Percentiles rank a stretch among this genome's conserved stretches.
Conservation (phyloP, 345 rosid genomes). For the Ricinus communis region DNA sequence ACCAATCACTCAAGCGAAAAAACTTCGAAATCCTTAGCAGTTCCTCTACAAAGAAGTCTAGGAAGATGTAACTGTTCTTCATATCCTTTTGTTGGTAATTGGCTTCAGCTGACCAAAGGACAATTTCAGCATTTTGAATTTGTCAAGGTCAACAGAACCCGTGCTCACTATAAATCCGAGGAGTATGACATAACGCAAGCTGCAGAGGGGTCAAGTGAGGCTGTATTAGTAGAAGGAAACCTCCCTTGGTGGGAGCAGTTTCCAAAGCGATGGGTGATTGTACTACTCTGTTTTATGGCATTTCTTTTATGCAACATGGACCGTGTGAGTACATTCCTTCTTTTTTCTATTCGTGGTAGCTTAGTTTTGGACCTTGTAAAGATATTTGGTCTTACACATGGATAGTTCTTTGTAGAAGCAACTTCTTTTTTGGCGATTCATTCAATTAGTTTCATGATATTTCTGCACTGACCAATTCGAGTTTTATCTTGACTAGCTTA, state of each 20-base stretch:
- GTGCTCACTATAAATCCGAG: slow-evolving; percentile 81
- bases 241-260: slow-evolving; percentile 76
- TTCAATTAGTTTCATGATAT: slow-evolving; percentile 1
- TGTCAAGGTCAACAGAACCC: slow-evolving; percentile 8
- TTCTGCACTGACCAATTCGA: slow-evolving; percentile 8
- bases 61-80: slow-evolving; percentile 14
- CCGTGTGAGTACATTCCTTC: slow-evolving; percentile 56
- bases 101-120: slow-evolving; percentile 7
- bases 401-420: neutral
- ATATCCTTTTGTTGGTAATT: neutral
- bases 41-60: slow-evolving; percentile 14
- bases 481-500: slow-evolving; percentile 10
- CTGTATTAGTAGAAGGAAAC: slow-evolving; percentile 46
- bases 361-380: neutral
- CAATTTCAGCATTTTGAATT: neutral
- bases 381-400: neutral
- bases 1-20: slow-evolving; percentile 27
- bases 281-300: slow-evolving; percentile 75
- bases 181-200: slow-evolving; percentile 62
- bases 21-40: slow-evolving; percentile 4
- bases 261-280: slow-evolving; percentile 88
- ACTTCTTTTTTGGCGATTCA: neutral
- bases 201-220: slow-evolving; percentile 55
- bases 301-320: slow-evolving; percentile 97
- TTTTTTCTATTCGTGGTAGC: neutral